Percentiles rank a stretch among this genome's conserved stretches.
phyloP scores from a whole-genome alignment of 208 protist species.

The Trypanosoma mega region DNA sequence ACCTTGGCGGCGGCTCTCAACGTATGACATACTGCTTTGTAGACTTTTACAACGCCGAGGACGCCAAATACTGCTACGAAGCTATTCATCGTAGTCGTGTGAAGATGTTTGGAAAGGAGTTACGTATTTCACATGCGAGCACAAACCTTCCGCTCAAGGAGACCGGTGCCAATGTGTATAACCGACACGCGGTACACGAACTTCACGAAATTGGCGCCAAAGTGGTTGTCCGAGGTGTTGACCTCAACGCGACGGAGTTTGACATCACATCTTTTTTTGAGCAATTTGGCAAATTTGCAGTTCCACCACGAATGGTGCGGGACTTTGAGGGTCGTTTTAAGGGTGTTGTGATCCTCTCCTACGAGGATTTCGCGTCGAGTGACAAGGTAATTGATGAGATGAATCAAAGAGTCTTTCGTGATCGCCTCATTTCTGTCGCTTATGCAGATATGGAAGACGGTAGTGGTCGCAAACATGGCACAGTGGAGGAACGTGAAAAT shows the following conservation, averaged over 20 bases:
- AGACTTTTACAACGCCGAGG: conserved; percentile 69
- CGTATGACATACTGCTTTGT: conserved; percentile 76
- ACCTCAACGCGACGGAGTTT: conserved; percentile 68
- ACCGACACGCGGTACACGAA: conserved; percentile 29
- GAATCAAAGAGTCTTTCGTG: conserved; percentile 59
- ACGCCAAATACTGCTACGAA: conserved; percentile 90
- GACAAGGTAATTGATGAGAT: conserved; percentile 76
- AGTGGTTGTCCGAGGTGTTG: conserved; percentile 76
- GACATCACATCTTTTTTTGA: conserved; percentile 78
- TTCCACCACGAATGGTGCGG: conserved; percentile 76
- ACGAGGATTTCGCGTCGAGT: conserved; percentile 69
- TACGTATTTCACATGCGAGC: conserved; percentile 68
- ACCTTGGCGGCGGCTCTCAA: conserved; percentile 45
- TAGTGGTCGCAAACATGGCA: conserved; percentile 75
- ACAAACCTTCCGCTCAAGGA: conserved; percentile 35
- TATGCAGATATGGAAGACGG: conserved; percentile 87
- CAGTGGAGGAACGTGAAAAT: conserved; percentile 68
- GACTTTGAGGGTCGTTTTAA: conserved; percentile 77
- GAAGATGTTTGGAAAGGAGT: conserved; percentile 71
- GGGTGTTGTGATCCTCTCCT: conserved; percentile 73
- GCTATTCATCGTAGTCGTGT: conserved; percentile 54
- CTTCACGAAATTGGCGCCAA: conserved; percentile 88
- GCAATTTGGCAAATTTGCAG: conserved; percentile 81
- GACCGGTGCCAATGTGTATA: conserved; percentile 20
- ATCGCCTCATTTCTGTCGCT: conserved; percentile 64